Evolutionary conservation across 805 yeast species (phyloP).

Genomic region (Suhomyces emberorum): DNA sequence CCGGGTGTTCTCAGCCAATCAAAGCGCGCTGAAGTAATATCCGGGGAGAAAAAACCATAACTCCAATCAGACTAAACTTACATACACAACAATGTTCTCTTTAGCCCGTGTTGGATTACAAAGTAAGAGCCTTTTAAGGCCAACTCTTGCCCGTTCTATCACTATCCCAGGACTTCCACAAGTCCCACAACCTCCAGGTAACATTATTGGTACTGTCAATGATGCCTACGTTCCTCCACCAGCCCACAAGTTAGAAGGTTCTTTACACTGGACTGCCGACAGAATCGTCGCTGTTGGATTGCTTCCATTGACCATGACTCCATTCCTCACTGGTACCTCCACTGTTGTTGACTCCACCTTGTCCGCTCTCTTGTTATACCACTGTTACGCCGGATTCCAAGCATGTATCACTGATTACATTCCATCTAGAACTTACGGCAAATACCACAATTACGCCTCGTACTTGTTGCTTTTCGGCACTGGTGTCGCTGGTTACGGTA

Average conservation of each 20-base stretch:
- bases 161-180: conserved; percentile 40
- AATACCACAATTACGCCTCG: conserved; percentile 59
- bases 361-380: conserved; percentile 55
- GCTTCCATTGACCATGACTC: conserved; percentile 61
- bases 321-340: conserved; percentile 52
- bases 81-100: conserved; percentile 19
- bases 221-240: conserved; percentile 66
- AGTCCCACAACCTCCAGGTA: conserved; percentile 70
- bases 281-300: conserved; percentile 56
- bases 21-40: conserved; percentile 8
- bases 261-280: conserved; percentile 74
- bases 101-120: conserved; percentile 30
- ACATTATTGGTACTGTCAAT: conserved; percentile 67
- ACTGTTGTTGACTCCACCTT: conserved; percentile 57
- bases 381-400: conserved; percentile 69
- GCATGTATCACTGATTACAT: conserved; percentile 78
- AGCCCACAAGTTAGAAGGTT: conserved; percentile 57
- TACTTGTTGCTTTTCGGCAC: conserved; percentile 61
- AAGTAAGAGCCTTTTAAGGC: conserved; percentile 8
- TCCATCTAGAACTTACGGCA: conserved; percentile 69
- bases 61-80: not conserved
- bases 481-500: conserved; percentile 63
- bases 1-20: conserved; percentile 8
- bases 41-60: conserved; percentile 12
- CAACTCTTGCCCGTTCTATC: conserved; percentile 10